Evolutionary conservation across 768 basidiomycete species (phyloP), one percentile per base, ranked within the genome.

Genomic region (Mycena latifolia): DNA sequence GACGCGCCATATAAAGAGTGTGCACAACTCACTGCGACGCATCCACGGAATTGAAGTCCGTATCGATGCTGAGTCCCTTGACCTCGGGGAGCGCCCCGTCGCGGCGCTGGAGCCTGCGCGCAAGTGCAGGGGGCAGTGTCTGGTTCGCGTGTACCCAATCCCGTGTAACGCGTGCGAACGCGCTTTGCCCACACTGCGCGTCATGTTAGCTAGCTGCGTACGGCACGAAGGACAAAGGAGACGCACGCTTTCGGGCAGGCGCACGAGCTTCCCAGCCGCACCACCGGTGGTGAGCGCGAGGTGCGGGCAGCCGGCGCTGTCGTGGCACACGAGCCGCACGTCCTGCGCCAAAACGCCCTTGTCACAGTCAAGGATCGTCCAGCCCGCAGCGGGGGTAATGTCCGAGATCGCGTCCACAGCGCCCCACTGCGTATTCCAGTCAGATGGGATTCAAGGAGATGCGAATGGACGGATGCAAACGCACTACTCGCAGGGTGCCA

Each of bases 371-470:
- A 86, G 68, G 45, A 87, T 85, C 29, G 79, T 76, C 86, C 86
- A 88, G 27, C 86, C 87, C 22, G 82, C 86, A 7, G 84, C 84
- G n/a, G 77, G 64, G 2, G 84, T 83, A 41, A 84, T 79, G 61
- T 84, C 83, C 10, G 81, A 77, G 24, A 84, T 83, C 12, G 81
- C 74, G 41, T 69, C 71, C 1, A 69, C 37, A 11, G 78, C 61
- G 6, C 81, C 81, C 81, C 79, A 84, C 84, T 83, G 33, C 6
- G 33, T 14, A 35, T 6, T 35, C 14, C 14, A 14, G 33, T 35
- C 33, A 35, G 33, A 35, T 35, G 33, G 8, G 33, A n/a, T 35
- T 14, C 33, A 35, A 35, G 14, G 33, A 35, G 33, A n/a, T 35
- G 33, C n/a, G n/a, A n/a, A n/a, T n/a, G 33, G 33, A 35, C 33